A percentile compares a stretch with the other conserved stretches of the same genome.
These are phyloP conservation scores for Elasticomyces elasticus DNA, from an alignment of 495 filamentous ascomycete species.

Conservation along the genomic window DNA sequence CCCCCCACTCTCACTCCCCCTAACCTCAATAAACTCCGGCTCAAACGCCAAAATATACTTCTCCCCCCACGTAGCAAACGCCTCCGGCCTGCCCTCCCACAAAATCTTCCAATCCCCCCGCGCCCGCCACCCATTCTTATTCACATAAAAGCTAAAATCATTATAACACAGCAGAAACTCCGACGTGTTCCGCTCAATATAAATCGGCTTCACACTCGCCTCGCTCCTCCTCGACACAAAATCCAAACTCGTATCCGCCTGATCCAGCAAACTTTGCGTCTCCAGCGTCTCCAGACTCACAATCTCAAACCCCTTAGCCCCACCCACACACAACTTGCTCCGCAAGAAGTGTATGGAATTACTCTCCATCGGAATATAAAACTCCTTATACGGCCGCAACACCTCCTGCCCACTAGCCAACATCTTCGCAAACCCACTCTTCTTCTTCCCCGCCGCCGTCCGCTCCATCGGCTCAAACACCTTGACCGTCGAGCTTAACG, in stretches of 20 bases:
- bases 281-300: conserved; percentile 94
- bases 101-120: conserved; percentile 92
- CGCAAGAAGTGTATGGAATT: conserved; percentile 95
- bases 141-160: conserved; percentile 98
- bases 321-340: conserved; percentile 92
- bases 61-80: conserved; percentile 86
- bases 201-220: conserved; percentile 80
- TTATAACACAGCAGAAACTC: conserved; percentile 98
- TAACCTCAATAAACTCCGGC: conserved; percentile 94
- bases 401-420: conserved; percentile 89
- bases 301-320: conserved; percentile 90
- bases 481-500: conserved; percentile 88
- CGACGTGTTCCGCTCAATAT: conserved; percentile 90
- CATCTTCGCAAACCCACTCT: conserved; percentile 87
- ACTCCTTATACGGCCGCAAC: conserved; percentile 95
- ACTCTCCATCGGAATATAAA: conserved; percentile 95
- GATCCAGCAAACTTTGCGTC: conserved; percentile 91
- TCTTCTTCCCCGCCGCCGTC: conserved; percentile 76
- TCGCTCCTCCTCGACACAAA: conserved; percentile 81
- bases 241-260: conserved; percentile 95
- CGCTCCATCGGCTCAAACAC: conserved; percentile 95
- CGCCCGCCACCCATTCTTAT: conserved; percentile 94
- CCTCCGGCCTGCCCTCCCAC: conserved; percentile 88
- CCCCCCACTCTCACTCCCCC: conserved; percentile 84
- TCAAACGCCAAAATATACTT: conserved; percentile 92